phyloP scores from a whole-genome alignment of 108 stramenopile species.

The Cyclotella cryptica region DNA sequence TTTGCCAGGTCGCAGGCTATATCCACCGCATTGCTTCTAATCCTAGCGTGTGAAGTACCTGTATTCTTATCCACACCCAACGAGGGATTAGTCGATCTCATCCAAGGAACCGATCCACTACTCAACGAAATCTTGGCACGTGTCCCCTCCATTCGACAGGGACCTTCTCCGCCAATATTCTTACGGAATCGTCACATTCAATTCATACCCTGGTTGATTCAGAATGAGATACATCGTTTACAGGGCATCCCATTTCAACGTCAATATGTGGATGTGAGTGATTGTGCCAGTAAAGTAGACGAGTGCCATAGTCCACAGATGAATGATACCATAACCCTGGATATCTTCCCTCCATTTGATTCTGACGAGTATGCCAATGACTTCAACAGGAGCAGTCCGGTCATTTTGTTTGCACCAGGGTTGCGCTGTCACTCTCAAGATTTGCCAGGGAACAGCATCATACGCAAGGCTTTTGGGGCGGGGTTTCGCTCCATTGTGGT shows the following conservation, averaged over 20 bases:
- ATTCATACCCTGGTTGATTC: slow-evolving; percentile 61
- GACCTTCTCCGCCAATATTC: slow-evolving; percentile 48
- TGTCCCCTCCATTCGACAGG: slow-evolving; percentile 39
- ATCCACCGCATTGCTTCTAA: slow-evolving; percentile 11
- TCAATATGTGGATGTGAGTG: slow-evolving; percentile 40
- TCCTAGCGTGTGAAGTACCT: slow-evolving; percentile 11
- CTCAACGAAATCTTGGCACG: slow-evolving; percentile 38
- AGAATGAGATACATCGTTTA: slow-evolving; percentile 56
- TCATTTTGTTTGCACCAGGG: slow-evolving; percentile 58
- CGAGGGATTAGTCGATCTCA: slow-evolving; percentile 40
- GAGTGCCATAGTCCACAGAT: slow-evolving; percentile 1
- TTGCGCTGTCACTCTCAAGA: slow-evolving; percentile 55
- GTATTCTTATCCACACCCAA: slow-evolving; percentile 18
- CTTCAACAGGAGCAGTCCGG: slow-evolving; percentile 56
- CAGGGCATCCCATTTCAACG: slow-evolving; percentile 58
- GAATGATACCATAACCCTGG: slow-evolving; percentile 55
- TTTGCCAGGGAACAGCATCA: slow-evolving; percentile 55
- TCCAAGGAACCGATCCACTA: slow-evolving; percentile 42
- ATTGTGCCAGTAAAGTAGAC: slow-evolving; percentile 44
- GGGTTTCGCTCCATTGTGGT: slow-evolving; percentile 61
- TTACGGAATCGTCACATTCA: slow-evolving; percentile 60
- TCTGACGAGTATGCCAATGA: slow-evolving; percentile 3
- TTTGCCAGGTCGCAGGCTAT: neutral
- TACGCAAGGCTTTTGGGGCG: slow-evolving; percentile 49
- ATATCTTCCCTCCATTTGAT: slow-evolving; percentile 59